Percentiles rank a stretch among this genome's conserved stretches.
These are phyloP conservation scores for Clarkia xantiana DNA, from an alignment of 345 rosid genomes.

Conservation along the genomic window DNA sequence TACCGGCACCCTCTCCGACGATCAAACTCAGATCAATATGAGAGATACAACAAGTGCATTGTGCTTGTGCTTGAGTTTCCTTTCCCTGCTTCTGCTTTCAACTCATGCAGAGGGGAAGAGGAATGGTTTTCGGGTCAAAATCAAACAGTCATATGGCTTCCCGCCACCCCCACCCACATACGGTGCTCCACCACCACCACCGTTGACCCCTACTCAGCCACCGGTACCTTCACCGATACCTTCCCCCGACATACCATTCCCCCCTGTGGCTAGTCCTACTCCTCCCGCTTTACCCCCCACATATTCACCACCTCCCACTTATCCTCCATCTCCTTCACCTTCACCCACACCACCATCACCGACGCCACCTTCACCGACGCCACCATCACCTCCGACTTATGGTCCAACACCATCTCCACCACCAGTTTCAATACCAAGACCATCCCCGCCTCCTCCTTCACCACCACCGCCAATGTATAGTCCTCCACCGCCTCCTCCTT, in stretches of 20 bases:
- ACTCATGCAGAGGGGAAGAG: no score
- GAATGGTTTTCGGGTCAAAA: no score
- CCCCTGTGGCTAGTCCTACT: constrained; percentile 1
- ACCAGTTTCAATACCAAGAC: neutral
- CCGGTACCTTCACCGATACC: no score
- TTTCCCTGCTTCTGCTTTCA: no score
- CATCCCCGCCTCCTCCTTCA: neutral
- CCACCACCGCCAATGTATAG: constrained; percentile 3
- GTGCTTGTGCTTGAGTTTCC: no score
- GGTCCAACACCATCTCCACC: constrained; percentile 1
- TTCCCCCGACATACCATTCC: no score
- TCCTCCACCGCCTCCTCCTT: constrained; percentile 4
- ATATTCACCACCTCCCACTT: neutral
- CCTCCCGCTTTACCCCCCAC: constrained; percentile 1
- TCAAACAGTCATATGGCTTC: neutral
- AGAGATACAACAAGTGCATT: no score
- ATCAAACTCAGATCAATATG: no score
- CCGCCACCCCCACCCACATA: neutral
- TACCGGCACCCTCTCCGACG: no score
- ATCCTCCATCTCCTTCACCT: constrained; percentile 1
- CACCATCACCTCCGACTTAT: neutral
- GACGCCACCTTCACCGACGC: constrained; percentile 3
- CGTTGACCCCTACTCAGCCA: neutral
- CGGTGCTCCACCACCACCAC: neutral
- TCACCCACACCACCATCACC: constrained; percentile 6